Evolutionary conservation across 805 yeast species (phyloP).

Genomic region (Wickerhamiella slavikovae): DNA sequence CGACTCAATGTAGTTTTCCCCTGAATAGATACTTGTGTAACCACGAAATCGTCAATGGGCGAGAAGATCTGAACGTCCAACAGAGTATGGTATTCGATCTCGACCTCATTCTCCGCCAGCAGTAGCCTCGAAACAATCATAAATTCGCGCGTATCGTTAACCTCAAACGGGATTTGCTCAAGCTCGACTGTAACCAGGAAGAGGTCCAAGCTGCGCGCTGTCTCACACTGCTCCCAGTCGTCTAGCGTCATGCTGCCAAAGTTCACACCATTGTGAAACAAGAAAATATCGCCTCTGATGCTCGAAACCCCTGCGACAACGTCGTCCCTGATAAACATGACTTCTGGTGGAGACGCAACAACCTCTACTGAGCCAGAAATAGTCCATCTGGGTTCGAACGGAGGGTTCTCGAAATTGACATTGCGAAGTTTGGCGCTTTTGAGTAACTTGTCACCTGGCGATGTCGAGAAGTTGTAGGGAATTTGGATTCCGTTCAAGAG

Average conservation of each 20-base stretch:
- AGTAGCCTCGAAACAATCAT: constrained; percentile 25
- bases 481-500: constrained; percentile 5
- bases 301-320: no score
- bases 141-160: constrained; percentile 24
- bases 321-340: no score
- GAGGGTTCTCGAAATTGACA: constrained; percentile 7
- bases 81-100: constrained; percentile 19
- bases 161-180: constrained; percentile 23
- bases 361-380: constrained; percentile 10
- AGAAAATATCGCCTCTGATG: constrained; percentile 23
- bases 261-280: constrained; percentile 21
- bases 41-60: constrained; percentile 17
- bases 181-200: constrained; percentile 22
- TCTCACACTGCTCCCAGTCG: constrained; percentile 27
- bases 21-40: constrained; percentile 8
- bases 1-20: constrained; percentile 8
- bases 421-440: constrained; percentile 11
- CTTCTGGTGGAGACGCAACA: no score
- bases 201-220: constrained; percentile 9
- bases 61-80: constrained; percentile 19
- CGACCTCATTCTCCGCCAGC: constrained; percentile 22
- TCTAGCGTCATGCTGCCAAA: constrained; percentile 26
- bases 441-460: constrained; percentile 13
- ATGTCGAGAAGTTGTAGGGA: constrained; percentile 7
- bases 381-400: neutral